These are phyloP conservation scores for Steccherinum ochraceum DNA, from an alignment of 768 basidiomycete species.

Conservation along the genomic window DNA sequence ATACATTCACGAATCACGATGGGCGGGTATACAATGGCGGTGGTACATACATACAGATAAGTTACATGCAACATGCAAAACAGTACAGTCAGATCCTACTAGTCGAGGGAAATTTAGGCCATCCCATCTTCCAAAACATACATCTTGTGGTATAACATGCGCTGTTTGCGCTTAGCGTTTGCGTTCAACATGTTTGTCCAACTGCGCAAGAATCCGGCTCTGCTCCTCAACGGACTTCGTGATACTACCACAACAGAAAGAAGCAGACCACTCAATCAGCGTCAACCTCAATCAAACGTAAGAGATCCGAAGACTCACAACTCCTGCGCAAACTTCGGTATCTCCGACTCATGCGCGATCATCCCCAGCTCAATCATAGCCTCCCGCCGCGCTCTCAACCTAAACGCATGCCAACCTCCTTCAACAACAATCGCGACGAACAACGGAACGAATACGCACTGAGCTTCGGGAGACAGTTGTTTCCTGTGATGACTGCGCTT, in stretches of 20 bases:
- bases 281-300: no score
- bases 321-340: slow-evolving; percentile 52
- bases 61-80: background rate
- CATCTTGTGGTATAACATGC: no score
- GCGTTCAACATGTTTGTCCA: slow-evolving; percentile 1
- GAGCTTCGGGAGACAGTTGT: slow-evolving; percentile 39
- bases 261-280: no score
- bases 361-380: slow-evolving; percentile 61
- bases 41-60: background rate
- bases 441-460: slow-evolving; percentile 31
- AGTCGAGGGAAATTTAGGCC: no score
- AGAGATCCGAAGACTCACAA: slow-evolving; percentile 64
- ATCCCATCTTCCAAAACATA: background rate
- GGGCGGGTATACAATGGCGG: background rate
- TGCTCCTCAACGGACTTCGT: slow-evolving; percentile 4
- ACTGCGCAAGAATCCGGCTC: background rate
- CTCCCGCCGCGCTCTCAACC: slow-evolving; percentile 46
- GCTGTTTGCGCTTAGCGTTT: no score
- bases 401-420: slow-evolving; percentile 18
- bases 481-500: slow-evolving; percentile 49
- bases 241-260: no score
- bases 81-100: no score
- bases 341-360: slow-evolving; percentile 44
- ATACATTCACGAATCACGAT: no score
- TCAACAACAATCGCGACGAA: background rate